Conservation (phyloP, 352 stramenopile species). For the Phytopythium sindhum region DNA sequence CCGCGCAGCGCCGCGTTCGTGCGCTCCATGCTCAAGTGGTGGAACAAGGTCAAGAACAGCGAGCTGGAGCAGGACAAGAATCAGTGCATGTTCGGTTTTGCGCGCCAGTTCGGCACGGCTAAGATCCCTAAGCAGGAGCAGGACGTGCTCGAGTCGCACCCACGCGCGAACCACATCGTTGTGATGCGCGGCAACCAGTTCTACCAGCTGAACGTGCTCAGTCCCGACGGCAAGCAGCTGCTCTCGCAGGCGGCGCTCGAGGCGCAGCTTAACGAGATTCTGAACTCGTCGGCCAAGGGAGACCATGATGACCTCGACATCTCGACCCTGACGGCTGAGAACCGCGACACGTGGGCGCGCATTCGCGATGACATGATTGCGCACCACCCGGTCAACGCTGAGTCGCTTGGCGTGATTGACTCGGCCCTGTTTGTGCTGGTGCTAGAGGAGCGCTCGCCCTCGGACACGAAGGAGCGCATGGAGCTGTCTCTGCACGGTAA, state of each 20-base stretch:
- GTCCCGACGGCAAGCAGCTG: conserved; percentile 76
- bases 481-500: conserved; percentile 85
- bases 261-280: conserved; percentile 57
- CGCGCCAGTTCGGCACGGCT: conserved; percentile 83
- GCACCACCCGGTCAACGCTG: conserved; percentile 63
- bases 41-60: conserved; percentile 83
- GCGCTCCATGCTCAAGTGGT: conserved; percentile 86
- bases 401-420: conserved; percentile 80
- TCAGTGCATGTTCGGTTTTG: conserved; percentile 88
- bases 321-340: conserved; percentile 76
- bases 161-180: conserved; percentile 83
- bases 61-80: conserved; percentile 88
- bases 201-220: conserved; percentile 82
- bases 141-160: conserved; percentile 76
- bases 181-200: conserved; percentile 86
- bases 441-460: conserved; percentile 72
- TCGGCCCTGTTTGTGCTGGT: conserved; percentile 89
- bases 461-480: conserved; percentile 69
- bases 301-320: conserved; percentile 61
- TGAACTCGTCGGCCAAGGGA: conserved; percentile 45
- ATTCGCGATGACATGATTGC: conserved; percentile 68
- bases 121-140: conserved; percentile 69
- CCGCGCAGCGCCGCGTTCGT: conserved; percentile 76
- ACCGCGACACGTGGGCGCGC: conserved; percentile 84
- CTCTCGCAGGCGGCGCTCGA: conserved; percentile 72